A percentile compares a stretch with the other conserved stretches of the same genome.
Conservation (phyloP, 371 early-diverging fungal genomes). For the Mucor plumbeus region DNA sequence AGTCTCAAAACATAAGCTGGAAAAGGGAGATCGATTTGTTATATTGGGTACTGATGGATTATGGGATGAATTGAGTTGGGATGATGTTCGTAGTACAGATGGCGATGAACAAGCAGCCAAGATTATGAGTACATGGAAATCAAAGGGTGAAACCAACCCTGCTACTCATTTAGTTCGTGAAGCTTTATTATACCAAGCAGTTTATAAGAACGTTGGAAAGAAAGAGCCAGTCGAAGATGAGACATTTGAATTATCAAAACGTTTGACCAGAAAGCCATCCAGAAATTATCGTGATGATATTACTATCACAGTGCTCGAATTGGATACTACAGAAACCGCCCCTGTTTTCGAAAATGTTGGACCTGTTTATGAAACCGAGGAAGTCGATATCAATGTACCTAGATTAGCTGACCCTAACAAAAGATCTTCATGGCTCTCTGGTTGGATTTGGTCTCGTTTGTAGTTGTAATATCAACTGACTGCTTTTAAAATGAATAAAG, state of each 20-base stretch:
- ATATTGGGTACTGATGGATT: conserved; percentile 95
- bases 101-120: conserved; percentile 50
- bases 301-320: conserved; percentile 86
- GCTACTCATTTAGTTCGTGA: conserved; percentile 88
- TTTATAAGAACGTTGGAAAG: conserved; percentile 43
- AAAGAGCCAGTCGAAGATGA: conserved; percentile 36
- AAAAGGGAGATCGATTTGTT: conserved; percentile 76
- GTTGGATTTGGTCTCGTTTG: conserved; percentile 48
- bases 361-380: conserved; percentile 33
- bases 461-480: conserved; percentile 14
- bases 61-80: conserved; percentile 84
- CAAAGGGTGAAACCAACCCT: conserved; percentile 67
- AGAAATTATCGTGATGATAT: conserved; percentile 94
- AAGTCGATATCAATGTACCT: conserved; percentile 35
- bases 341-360: conserved; percentile 28
- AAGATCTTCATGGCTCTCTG: conserved; percentile 36
- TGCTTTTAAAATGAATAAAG: conserved; percentile 1
- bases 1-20: conserved; percentile 69
- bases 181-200: conserved; percentile 60
- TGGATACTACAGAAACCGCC: conserved; percentile 36
- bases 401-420: conserved; percentile 27
- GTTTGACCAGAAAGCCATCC: conserved; percentile 49
- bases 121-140: conserved; percentile 38
- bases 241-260: conserved; percentile 47
- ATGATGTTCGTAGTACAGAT: conserved; percentile 60